Conservation (phyloP, 306 rosid species). For the Ziziphus jujuba region DNA sequence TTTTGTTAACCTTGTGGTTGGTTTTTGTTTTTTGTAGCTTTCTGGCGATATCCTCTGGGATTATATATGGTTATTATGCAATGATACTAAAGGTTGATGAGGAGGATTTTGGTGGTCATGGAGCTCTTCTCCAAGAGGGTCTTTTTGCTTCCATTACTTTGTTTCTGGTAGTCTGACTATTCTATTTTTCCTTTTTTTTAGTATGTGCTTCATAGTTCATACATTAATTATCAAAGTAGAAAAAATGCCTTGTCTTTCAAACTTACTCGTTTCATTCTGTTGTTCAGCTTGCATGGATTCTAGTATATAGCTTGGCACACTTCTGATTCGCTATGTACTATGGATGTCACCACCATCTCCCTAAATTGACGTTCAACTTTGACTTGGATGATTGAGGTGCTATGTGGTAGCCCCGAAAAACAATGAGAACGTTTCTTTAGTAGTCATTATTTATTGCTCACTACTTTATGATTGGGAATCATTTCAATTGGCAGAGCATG, state of each 20-base stretch:
- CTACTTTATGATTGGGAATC: constrained; percentile 31
- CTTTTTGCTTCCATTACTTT: constrained; percentile 92
- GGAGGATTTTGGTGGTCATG: constrained; percentile 97
- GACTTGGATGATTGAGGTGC: constrained; percentile 26
- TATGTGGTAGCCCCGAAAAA: constrained; percentile 14
- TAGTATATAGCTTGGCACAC: constrained; percentile 93
- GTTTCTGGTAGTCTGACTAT: constrained; percentile 67
- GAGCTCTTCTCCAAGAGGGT: constrained; percentile 98
- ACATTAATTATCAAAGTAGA: neutral
- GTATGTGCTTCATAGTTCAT: neutral
- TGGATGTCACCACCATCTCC: constrained; percentile 32
- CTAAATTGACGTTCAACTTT: constrained; percentile 15
- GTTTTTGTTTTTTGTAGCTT: constrained; percentile 54
- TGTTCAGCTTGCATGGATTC: constrained; percentile 88
- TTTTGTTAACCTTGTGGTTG: constrained; percentile 5
- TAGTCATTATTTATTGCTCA: constrained; percentile 33
- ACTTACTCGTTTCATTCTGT: constrained; percentile 8
- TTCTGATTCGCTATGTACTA: constrained; percentile 56
- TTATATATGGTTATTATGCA: constrained; percentile 80
- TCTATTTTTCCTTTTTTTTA: neutral
- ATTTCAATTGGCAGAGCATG: constrained; percentile 42
- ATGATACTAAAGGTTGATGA: constrained; percentile 86
- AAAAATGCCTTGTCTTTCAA: neutral
- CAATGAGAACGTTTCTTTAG: constrained; percentile 24
- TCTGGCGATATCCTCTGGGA: constrained; percentile 64